phyloP scores from a whole-genome alignment of 176 grass and related monocot species.

The Zoysia japonica region DNA sequence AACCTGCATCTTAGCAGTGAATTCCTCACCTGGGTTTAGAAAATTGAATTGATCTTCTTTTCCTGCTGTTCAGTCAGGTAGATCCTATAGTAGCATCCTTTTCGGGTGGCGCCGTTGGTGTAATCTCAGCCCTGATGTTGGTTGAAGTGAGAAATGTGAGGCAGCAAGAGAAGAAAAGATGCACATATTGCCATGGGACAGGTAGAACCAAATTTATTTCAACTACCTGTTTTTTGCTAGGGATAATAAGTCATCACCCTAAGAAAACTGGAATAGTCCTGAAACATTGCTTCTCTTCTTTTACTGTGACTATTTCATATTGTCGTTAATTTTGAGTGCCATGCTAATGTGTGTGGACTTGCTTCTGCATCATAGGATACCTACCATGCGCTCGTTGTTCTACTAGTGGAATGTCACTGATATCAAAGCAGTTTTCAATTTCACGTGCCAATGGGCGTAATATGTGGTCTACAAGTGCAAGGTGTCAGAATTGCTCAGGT shows the following conservation, averaged over 20 bases:
- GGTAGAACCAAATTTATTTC: constrained; percentile 53
- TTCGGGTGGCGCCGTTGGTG: constrained; percentile 84
- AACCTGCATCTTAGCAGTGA: background rate
- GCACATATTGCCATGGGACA: constrained; percentile 86
- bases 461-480: constrained; percentile 44
- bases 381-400: constrained; percentile 83
- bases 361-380: constrained; percentile 57
- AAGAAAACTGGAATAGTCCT: background rate
- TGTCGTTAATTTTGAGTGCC: background rate
- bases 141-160: constrained; percentile 83
- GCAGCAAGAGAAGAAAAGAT: constrained; percentile 97
- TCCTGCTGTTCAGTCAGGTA: constrained; percentile 66
- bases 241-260: background rate
- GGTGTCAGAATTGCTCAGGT: constrained; percentile 86
- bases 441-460: constrained; percentile 30
- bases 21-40: constrained; percentile 30
- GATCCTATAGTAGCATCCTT: constrained; percentile 97
- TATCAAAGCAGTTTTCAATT: constrained; percentile 45
- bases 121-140: constrained; percentile 89
- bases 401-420: constrained; percentile 52
- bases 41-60: constrained; percentile 21
- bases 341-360: constrained; percentile 6
- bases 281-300: background rate
- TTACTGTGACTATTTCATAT: background rate
- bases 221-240: constrained; percentile 1